phyloP scores from a whole-genome alignment of 805 yeast genomes.

The Saturnispora galanensis region DNA sequence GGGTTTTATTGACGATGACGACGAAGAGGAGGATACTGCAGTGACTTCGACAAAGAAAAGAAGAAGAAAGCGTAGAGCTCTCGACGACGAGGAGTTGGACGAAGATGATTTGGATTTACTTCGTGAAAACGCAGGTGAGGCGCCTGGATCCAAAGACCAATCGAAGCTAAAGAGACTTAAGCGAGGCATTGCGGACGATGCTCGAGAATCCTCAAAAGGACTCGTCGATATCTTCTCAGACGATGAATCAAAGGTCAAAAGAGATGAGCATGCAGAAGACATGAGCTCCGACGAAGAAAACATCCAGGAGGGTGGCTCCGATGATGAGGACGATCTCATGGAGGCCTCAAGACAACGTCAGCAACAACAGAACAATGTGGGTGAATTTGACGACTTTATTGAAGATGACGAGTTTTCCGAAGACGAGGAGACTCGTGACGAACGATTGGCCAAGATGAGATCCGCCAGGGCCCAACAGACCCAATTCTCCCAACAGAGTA shows the following conservation, averaged over 20 bases:
- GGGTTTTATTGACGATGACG: slow-evolving; percentile 92
- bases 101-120: slow-evolving; percentile 92
- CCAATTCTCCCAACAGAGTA: slow-evolving; percentile 26
- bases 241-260: slow-evolving; percentile 26
- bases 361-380: slow-evolving; percentile 26
- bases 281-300: slow-evolving; percentile 21
- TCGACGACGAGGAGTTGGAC: slow-evolving; percentile 61
- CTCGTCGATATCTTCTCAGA: slow-evolving; percentile 67
- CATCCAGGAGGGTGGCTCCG: slow-evolving; percentile 17
- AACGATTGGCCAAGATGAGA: slow-evolving; percentile 28
- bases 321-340: slow-evolving; percentile 24
- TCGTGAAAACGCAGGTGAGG: slow-evolving; percentile 83
- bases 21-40: slow-evolving; percentile 41
- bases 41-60: slow-evolving; percentile 28
- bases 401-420: slow-evolving; percentile 96
- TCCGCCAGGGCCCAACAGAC: slow-evolving; percentile 25
- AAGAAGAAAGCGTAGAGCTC: slow-evolving; percentile 32
- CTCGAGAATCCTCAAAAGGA: slow-evolving; percentile 26
- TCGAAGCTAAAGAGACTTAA: slow-evolving; percentile 73
- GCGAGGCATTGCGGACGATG: slow-evolving; percentile 44
- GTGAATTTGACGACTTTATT: slow-evolving; percentile 93
- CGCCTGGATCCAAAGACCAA: slow-evolving; percentile 31
- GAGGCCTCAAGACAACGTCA: slow-evolving; percentile 23
- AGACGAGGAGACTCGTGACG: slow-evolving; percentile 62
- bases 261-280: slow-evolving; percentile 22